Conservation (phyloP, 768 basidiomycete genomes). For the Psilocybe tampanensis region DNA sequence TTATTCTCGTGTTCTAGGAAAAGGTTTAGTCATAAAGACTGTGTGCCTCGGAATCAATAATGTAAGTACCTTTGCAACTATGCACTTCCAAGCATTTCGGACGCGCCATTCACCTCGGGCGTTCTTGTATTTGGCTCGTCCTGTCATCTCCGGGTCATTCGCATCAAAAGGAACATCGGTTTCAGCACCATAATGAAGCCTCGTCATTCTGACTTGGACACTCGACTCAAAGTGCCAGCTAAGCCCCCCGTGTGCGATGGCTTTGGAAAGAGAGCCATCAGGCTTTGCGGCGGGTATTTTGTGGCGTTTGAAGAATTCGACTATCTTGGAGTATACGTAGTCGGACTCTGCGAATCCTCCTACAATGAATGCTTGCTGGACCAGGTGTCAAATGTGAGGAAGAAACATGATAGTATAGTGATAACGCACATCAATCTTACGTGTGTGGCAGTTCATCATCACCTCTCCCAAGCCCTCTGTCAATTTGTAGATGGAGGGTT, state of each 20-base stretch:
- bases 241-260: conserved; percentile 30
- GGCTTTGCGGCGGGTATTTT: conserved; percentile 20
- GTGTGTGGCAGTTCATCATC: neutral
- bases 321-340: conserved; percentile 26
- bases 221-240: conserved; percentile 29
- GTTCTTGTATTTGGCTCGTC: conserved; percentile 8
- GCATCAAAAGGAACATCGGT: conserved; percentile 7
- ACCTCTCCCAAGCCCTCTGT: conserved; percentile 7
- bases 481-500: conserved; percentile 7
- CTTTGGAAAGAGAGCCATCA: conserved; percentile 27
- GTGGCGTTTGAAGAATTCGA: conserved; percentile 17
- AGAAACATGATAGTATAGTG: neutral
- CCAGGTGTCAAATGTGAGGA: neutral
- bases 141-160: conserved; percentile 13
- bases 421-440: conserved; percentile 4
- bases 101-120: conserved; percentile 10
- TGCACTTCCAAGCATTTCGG: conserved; percentile 18
- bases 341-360: conserved; percentile 31
- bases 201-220: conserved; percentile 24
- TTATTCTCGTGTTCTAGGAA: conserved; percentile 9
- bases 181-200: conserved; percentile 26
- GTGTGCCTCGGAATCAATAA: neutral
- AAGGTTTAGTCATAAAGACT: too few species aligned
- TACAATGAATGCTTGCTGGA: conserved; percentile 30
- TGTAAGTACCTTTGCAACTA: conserved; percentile 26